Evolutionary conservation across 805 yeast genomes (phyloP), one percentile per base, ranked within the genome.

Genomic region (Metschnikowia cerradonensis): DNA sequence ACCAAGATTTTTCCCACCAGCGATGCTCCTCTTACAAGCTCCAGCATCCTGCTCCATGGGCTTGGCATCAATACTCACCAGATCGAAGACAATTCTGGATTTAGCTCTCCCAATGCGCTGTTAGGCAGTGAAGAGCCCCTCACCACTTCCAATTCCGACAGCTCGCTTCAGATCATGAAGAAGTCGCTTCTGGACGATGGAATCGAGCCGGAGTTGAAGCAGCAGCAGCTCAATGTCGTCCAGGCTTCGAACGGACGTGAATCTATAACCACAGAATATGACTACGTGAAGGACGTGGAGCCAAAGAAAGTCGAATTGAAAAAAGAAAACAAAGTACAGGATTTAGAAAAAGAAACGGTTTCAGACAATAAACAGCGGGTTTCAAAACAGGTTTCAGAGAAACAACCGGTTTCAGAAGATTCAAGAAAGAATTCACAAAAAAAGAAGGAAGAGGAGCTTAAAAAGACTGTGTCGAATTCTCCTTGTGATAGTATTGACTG

Each of bases 1-100:
- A 52, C 62, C 23, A 37, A 37, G 2, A 67, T 73, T 10, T 73
- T 72, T 55, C 76, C 77, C 2, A 44, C 61, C 4, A 33, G 41
- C n/a, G 49, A 52, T n/a, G 50, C 43, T 14, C 48, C 54, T 6
- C 50, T 51, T n/a, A 31, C 48, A 13, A 51, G 56, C 45, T 42
- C 38, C 20, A 41, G 34, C 10, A 45, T 58, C 20, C 40, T 40
- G 43, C 52, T 55, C 40, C 33, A 20, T 15, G 61, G 61, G 1
- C 47, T 58, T 39, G 61, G 61, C 1, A 58, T 58, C 41, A 51
- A 55, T 39, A 54, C 59, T 7, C 35, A 45, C 11, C 50, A 41
- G n/a, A 48, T 44, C 15, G 48, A 30, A 20, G 52, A 45, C 13
- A 38, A 23, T 11, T n/a, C 39, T 15, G 42, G 32, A 5, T 22